Evolutionary conservation across 140 eudicot species (phyloP), one percentile per base, ranked within the genome.

Genomic region (Bidens hawaiensis): DNA sequence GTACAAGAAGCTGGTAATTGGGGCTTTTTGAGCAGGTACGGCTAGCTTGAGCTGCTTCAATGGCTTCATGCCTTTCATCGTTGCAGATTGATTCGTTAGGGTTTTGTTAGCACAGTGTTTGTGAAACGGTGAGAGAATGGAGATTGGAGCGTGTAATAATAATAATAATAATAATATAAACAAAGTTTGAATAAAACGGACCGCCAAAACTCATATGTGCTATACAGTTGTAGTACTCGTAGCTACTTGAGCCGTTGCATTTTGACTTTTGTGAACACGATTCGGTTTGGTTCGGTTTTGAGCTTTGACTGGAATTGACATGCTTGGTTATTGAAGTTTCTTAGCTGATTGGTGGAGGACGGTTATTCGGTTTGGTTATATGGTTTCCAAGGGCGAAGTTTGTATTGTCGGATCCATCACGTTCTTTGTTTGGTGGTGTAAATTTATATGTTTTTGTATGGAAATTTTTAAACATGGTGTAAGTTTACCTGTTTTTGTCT

Each of bases 1-100:
- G 73, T 79, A 90, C 97, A 90, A 54, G 88, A 90, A 90, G 71
- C 64, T 81, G 68, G 88, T 79, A 57, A 90, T 82, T 14, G 95
- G 86, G 19, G 97, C 84, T 9, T 82, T 75, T 58, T 90, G 94
- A 79, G 84, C 81, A 41, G 97, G 97, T 26, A 90, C 94, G 2
- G 90, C 72, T 75, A 90, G 97, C 94, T 90, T 90, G 76, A 90
- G 90, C 75, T 80, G 94, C 83, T 87, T 83, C 54, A 90, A 28
- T 70, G 96, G 89, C 78, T 82, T 87, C 84, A 81, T 86, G 4
- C 74, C 75, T 80, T 83, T 90, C 97, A 90, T 90, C 24, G 55
- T 6, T 67, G 59, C 69, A 11, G 5, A 14, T 64, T 13, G 24
- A 49, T 76, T n/a, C n/a, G n/a, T n/a, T 71, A 48, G 55, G 76